Evolutionary conservation across 2,329 filamentous ascomycete species (phyloP).

Genomic region (Sporothrix variecibatus): DNA sequence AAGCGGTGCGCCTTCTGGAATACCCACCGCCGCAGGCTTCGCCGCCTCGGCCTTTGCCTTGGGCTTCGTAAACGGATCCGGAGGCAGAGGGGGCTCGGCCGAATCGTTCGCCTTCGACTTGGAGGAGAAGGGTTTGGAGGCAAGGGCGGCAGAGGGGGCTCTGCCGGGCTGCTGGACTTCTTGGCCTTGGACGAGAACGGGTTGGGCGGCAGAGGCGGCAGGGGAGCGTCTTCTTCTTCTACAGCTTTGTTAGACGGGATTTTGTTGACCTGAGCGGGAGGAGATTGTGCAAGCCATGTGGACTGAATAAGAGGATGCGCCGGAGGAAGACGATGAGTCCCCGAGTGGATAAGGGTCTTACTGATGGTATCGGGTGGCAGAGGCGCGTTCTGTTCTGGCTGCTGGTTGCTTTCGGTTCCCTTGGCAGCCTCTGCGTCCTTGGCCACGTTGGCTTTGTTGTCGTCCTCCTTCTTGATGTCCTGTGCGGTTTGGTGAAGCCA

Average conservation of each 20-base stretch:
- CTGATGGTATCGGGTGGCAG: conserved; percentile 59
- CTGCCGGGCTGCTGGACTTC: conserved; percentile 20
- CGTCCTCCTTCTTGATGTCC: conserved; percentile 10
- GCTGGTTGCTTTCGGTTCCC: conserved; percentile 39
- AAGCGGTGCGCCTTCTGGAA: conserved; percentile 27
- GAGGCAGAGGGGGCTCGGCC: conserved; percentile 35
- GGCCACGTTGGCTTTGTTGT: conserved; percentile 42
- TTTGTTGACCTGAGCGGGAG: neutral
- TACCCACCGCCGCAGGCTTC: neutral
- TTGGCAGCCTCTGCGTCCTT: conserved; percentile 38
- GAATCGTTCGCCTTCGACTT: conserved; percentile 32
- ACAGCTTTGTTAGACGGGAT: conserved; percentile 31
- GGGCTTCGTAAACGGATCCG: conserved; percentile 32
- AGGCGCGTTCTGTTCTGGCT: conserved; percentile 38
- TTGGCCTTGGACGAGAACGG: conserved; percentile 29
- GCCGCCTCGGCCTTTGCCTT: neutral
- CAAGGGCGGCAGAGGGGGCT: conserved; percentile 26
- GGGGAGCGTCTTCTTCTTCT: conserved; percentile 34
- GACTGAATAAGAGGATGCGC: conserved; percentile 43
- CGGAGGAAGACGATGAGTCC: conserved; percentile 56
- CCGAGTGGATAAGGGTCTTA: conserved; percentile 52
- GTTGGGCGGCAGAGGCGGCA: conserved; percentile 32
- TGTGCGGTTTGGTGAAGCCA: conserved; percentile 4
- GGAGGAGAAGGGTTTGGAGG: conserved; percentile 39
- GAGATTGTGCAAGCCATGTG: conserved; percentile 16